Base-by-base conservation (phyloP, 148 eudicot genomes). In the Vaccinium vitisidaea region DNA sequence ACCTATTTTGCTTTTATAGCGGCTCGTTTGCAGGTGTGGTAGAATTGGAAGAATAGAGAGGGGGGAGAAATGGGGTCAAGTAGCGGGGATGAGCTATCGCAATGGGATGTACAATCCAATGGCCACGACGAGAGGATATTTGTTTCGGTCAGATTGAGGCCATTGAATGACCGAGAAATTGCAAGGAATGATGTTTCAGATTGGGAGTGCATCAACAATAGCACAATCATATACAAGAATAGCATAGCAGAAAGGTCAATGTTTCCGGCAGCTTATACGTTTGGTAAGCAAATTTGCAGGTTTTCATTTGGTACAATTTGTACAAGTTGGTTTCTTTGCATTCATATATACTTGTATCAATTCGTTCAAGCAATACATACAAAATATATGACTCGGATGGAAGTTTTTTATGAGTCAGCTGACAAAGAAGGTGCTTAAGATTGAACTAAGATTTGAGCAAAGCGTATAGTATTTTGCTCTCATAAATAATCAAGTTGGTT, bases 71-170 rank as follows among this genome's bases (percentile, higher is more conserved):
- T 94, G 98, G 90, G 92, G 80, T 88, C 88, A 53, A 52, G 88
- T 82, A 82, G 87, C 36, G 94, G 92, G 86, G 93, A 93, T 65
- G 90, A 88, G 30, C 80, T 80, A 76, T 73, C 83, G 21, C 84
- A 79, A 49, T 89, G 89, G 85, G 91, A 90, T 54, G 48, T 75
- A 21, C 88, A 86, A 67, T 84, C 89, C n/a, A 85, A 83, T 79
- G 89, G 83, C 63, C 86, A 86, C n/a, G 92, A 90, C 39, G 98
- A 95, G 90, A 95, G 86, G 84, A 95, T 95, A 54, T 87, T 86
- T 55, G 98, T 95, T 56, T 90, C 97, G 2, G 94, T 95, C 46
- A 91, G 98, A 86, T 67, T 95, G 88, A 90, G 98, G 91, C 98
- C 98, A 82, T 85, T 94, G 73, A 94, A 92, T 86, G 92, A 81